These are phyloP conservation scores for Kingdonia uniflora DNA, from an alignment of 164 flowering plant genomes.

Conservation along the genomic window DNA sequence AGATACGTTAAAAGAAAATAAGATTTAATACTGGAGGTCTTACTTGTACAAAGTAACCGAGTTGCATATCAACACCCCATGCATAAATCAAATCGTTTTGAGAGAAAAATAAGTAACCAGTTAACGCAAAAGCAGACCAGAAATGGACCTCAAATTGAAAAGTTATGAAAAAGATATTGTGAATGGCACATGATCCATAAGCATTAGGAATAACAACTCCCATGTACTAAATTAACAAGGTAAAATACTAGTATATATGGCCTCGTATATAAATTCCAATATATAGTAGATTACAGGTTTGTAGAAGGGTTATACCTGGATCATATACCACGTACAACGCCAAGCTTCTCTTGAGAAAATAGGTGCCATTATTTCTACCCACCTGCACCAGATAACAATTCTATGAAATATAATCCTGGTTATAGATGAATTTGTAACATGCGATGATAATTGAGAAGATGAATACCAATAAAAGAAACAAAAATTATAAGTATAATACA, in stretches of 20 bases:
- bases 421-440: too few relatives aligned
- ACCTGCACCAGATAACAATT: slow-evolving; percentile 33
- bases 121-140: too few relatives aligned
- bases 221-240: too few relatives aligned
- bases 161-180: background rate
- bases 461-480: too few relatives aligned
- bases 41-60: slow-evolving; percentile 93
- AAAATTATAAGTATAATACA: too few relatives aligned
- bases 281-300: too few relatives aligned
- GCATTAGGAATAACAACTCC: too few relatives aligned
- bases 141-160: background rate
- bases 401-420: background rate
- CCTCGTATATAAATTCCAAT: too few relatives aligned
- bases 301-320: slow-evolving; percentile 47
- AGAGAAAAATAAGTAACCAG: background rate
- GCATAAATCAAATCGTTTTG: slow-evolving; percentile 97
- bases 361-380: slow-evolving; percentile 99
- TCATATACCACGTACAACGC: slow-evolving; percentile 90
- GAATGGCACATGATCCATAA: background rate
- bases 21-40: slow-evolving; percentile 2
- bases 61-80: slow-evolving; percentile 85
- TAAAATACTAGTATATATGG: too few relatives aligned
- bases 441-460: too few relatives aligned
- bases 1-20: background rate
- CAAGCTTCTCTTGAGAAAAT: slow-evolving; percentile 86